Evolutionary conservation across 2,329 filamentous ascomycete genomes (phyloP).

Genomic region (Cladosporium oxysporum): DNA sequence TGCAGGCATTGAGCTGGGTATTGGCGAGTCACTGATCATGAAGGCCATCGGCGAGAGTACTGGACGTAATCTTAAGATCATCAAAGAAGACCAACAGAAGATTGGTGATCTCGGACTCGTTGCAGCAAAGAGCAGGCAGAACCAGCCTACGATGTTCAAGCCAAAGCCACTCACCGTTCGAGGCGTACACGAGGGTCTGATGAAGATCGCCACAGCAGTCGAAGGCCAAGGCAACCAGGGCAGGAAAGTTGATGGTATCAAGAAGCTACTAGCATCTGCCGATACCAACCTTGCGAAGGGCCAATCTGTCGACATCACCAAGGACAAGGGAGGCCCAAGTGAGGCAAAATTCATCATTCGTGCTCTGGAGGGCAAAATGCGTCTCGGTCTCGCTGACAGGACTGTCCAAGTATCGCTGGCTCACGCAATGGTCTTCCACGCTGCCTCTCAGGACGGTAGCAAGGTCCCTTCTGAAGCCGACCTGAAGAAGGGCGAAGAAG

Average conservation of each 20-base stretch:
- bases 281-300: slow-evolving; percentile 72
- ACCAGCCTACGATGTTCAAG: slow-evolving; percentile 98
- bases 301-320: slow-evolving; percentile 73
- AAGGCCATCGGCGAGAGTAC: slow-evolving; percentile 96
- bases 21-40: slow-evolving; percentile 97
- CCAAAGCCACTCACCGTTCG: slow-evolving; percentile 85
- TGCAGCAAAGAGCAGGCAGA: slow-evolving; percentile 91
- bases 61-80: slow-evolving; percentile 80
- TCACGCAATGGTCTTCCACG: slow-evolving; percentile 84
- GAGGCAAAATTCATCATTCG: slow-evolving; percentile 93
- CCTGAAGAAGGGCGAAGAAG: slow-evolving; percentile 78
- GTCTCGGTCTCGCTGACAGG: slow-evolving; percentile 87
- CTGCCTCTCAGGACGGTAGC: slow-evolving; percentile 67
- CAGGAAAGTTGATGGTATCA: slow-evolving; percentile 90
- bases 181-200: slow-evolving; percentile 83
- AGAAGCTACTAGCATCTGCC: slow-evolving; percentile 90
- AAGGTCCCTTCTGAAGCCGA: slow-evolving; percentile 73
- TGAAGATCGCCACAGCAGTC: slow-evolving; percentile 77
- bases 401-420: slow-evolving; percentile 88
- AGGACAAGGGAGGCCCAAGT: slow-evolving; percentile 90
- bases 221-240: slow-evolving; percentile 85
- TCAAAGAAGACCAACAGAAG: slow-evolving; percentile 94
- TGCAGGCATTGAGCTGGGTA: slow-evolving; percentile 94
- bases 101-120: slow-evolving; percentile 95
- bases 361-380: slow-evolving; percentile 90